A percentile compares a stretch with the other conserved stretches of the same genome.
These are phyloP conservation scores for Colletotrichum sp. DNA, from an alignment of 2,329 filamentous ascomycete species.

Conservation along the genomic window DNA sequence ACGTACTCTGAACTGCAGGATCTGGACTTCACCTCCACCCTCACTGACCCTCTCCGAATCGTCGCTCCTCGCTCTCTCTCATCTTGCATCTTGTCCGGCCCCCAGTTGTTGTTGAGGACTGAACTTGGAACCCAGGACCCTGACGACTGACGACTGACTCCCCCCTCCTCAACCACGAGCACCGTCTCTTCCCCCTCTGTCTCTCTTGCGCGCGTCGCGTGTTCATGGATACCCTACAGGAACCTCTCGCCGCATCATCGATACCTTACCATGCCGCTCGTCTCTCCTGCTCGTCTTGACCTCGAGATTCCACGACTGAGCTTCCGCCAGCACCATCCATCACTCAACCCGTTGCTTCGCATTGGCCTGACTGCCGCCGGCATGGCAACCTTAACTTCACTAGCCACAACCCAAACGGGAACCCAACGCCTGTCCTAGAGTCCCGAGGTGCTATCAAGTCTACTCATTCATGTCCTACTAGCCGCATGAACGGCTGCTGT, in stretches of 20 bases:
- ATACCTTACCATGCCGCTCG: conserved; percentile 14
- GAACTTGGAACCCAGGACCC: not conserved
- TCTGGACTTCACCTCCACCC: conserved; percentile 2
- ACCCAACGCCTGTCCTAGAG: not conserved
- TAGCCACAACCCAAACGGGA: conserved; percentile 2
- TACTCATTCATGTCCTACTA: not conserved
- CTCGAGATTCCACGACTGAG: conserved; percentile 10
- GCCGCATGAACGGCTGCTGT: not conserved
- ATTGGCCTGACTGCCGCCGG: conserved; percentile 7
- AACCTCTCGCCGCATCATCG: not conserved
- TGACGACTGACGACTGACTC: not conserved
- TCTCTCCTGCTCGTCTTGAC: not conserved
- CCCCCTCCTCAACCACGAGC: not conserved
- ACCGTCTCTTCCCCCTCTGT: not conserved
- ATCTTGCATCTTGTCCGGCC: not conserved
- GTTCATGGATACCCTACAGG: not conserved
- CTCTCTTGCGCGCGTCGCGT: not conserved
- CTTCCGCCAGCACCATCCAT: not conserved
- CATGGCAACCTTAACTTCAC: not conserved
- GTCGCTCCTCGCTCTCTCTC: not conserved
- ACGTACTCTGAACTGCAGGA: not conserved
- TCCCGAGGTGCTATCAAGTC: not conserved
- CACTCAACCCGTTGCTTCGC: not conserved
- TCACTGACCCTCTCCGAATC: not conserved
- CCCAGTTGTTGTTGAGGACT: not conserved